Evolutionary conservation across 1,284 basidiomycete genomes (phyloP).

Genomic region (Mycena citricolor): DNA sequence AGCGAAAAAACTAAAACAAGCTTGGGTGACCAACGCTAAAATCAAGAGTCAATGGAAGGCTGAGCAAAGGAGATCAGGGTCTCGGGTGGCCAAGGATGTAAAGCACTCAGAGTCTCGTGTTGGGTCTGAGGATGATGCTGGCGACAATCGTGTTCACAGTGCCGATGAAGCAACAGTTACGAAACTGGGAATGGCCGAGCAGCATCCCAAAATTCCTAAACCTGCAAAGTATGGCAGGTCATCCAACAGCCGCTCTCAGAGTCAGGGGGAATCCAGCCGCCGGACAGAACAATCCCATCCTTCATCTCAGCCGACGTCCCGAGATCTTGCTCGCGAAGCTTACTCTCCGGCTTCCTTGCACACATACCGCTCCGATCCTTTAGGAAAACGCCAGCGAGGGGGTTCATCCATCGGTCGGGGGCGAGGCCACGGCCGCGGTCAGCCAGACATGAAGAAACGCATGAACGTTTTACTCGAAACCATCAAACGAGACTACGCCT

Average conservation of each 20-base stretch:
- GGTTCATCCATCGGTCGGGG: constrained; percentile 26
- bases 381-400: constrained; percentile 30
- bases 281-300: constrained; percentile 17
- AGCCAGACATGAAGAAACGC: constrained; percentile 77
- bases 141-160: too few species aligned
- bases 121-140: too few species aligned
- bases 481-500: constrained; percentile 61
- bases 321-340: constrained; percentile 59
- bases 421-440: constrained; percentile 42
- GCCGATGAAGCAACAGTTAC: too few species aligned
- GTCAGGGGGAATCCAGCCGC: constrained; percentile 1
- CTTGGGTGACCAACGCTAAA: constrained; percentile 72
- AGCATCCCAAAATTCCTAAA: too few species aligned
- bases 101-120: too few species aligned
- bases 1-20: constrained; percentile 74
- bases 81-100: constrained; percentile 21
- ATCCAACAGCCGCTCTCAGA: not conserved
- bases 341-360: constrained; percentile 60
- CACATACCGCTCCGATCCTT: constrained; percentile 51
- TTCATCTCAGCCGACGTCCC: constrained; percentile 37
- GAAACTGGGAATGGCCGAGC: too few species aligned
- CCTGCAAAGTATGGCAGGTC: too few species aligned
- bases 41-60: constrained; percentile 76
- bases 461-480: constrained; percentile 79
- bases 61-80: constrained; percentile 62